Conservation (phyloP, 2,329 filamentous ascomycete genomes). For the Epichloe festucae region DNA sequence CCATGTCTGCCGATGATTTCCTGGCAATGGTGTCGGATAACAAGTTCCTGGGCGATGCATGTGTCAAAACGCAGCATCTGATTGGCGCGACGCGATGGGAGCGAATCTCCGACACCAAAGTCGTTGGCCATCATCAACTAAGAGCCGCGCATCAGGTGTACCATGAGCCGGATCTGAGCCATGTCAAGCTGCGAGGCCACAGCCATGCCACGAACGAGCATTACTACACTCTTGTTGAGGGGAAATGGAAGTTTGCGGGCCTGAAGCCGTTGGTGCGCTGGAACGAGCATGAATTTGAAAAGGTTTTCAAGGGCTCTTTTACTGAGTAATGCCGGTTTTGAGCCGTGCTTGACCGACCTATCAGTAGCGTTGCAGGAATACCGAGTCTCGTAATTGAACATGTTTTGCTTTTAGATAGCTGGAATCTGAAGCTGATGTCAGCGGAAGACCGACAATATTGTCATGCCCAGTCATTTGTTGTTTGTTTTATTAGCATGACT, state of each 20-base stretch:
- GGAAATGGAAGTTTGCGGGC: slow-evolving; percentile 45
- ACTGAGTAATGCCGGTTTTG: too few relatives aligned
- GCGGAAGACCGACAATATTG: too few relatives aligned
- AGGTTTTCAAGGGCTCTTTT: not conserved
- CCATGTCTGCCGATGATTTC: slow-evolving; percentile 41
- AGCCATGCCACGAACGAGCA: slow-evolving; percentile 40
- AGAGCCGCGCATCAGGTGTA: slow-evolving; percentile 45
- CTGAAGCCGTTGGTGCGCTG: slow-evolving; percentile 39
- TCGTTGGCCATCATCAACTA: slow-evolving; percentile 42
- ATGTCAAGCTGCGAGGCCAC: slow-evolving; percentile 40
- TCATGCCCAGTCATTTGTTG: too few relatives aligned
- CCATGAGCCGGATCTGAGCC: slow-evolving; percentile 30
- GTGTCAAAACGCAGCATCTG: slow-evolving; percentile 44
- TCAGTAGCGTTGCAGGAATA: too few relatives aligned
- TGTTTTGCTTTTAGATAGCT: too few relatives aligned
- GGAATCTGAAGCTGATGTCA: too few relatives aligned
- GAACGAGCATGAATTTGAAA: slow-evolving; percentile 28
- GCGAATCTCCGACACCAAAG: slow-evolving; percentile 32
- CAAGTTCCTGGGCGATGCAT: slow-evolving; percentile 38
- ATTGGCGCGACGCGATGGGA: slow-evolving; percentile 39
- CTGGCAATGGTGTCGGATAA: slow-evolving; percentile 37
- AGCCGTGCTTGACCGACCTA: too few relatives aligned
- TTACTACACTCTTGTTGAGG: slow-evolving; percentile 44
- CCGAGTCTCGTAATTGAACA: too few relatives aligned
- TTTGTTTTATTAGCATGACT: too few relatives aligned